A percentile compares a stretch with the other conserved stretches of the same genome.
phyloP scores from a whole-genome alignment of 2,329 filamentous ascomycete genomes.

The Huntiella abstrusa region DNA sequence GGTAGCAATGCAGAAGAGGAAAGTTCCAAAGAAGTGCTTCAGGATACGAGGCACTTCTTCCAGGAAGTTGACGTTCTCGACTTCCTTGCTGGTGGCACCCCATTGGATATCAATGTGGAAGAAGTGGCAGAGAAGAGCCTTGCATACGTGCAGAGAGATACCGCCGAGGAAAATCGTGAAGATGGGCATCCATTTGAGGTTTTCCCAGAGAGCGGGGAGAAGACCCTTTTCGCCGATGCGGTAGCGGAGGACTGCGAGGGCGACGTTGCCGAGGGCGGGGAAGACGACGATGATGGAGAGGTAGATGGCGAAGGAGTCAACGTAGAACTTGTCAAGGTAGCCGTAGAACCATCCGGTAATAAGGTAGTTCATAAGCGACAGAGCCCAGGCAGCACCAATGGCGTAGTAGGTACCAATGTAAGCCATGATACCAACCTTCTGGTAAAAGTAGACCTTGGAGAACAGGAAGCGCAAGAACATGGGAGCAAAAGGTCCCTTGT shows the following conservation, averaged over 20 bases:
- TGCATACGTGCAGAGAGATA: constrained; percentile 24
- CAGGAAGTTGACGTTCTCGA: constrained; percentile 36
- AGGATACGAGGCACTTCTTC: constrained; percentile 35
- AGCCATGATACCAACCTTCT: constrained; percentile 52
- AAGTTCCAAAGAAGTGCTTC: constrained; percentile 32
- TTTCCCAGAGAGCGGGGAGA: constrained; percentile 28
- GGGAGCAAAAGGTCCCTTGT: constrained; percentile 43
- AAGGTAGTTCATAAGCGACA: constrained; percentile 53
- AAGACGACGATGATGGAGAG: constrained; percentile 47
- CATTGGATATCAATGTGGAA: constrained; percentile 27
- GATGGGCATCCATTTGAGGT: constrained; percentile 44
- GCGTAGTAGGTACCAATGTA: constrained; percentile 58
- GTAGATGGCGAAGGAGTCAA: constrained; percentile 46
- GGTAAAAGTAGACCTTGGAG: constrained; percentile 42
- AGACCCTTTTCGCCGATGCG: constrained; percentile 35
- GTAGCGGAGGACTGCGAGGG: constrained; percentile 44
- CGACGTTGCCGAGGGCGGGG: constrained; percentile 39
- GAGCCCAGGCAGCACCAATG: constrained; percentile 46
- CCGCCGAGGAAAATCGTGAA: constrained; percentile 27
- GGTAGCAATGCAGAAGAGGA: constrained; percentile 27
- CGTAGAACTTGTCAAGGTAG: constrained; percentile 45
- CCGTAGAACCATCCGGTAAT: constrained; percentile 53
- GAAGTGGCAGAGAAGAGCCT: constrained; percentile 24
- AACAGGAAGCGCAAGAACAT: constrained; percentile 42
- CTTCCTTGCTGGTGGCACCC: constrained; percentile 41